A percentile compares a stretch with the other conserved stretches of the same genome.
These are phyloP conservation scores for Calamus simplicifolius DNA, from an alignment of 176 grass and related monocot species.

Conservation along the genomic window DNA sequence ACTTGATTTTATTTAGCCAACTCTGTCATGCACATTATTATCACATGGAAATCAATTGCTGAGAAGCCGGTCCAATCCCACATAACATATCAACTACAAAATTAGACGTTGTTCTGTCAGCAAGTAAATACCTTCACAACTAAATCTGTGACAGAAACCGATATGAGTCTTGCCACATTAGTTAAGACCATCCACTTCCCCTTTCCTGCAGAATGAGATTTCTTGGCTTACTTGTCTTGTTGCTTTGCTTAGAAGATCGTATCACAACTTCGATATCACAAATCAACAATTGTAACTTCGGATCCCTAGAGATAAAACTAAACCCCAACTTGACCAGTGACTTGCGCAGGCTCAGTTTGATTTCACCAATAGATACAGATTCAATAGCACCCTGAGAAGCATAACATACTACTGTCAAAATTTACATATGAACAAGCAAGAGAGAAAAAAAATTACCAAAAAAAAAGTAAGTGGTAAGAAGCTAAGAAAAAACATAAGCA, in stretches of 20 bases:
- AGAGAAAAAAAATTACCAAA: conserved; percentile 1
- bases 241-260: conserved; percentile 45
- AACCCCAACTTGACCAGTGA: conserved; percentile 90
- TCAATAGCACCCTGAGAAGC: conserved; percentile 71
- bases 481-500: no score
- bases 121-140: conserved; percentile 68
- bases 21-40: no score
- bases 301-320: conserved; percentile 93
- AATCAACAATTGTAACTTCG: conserved; percentile 85
- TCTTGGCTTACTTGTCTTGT: conserved; percentile 55
- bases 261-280: conserved; percentile 89
- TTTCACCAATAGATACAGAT: conserved; percentile 88
- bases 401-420: conserved; percentile 4
- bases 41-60: not conserved
- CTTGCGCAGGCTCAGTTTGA: conserved; percentile 96
- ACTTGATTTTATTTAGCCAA: not conserved
- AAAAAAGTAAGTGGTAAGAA: not conserved
- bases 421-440: not conserved
- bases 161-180: conserved; percentile 71
- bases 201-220: conserved; percentile 79
- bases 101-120: not conserved
- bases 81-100: not conserved
- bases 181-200: conserved; percentile 96
- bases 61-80: not conserved
- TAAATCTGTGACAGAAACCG: conserved; percentile 81